Evolutionary conservation across 1,284 basidiomycete species (phyloP), one percentile per base, ranked within the genome.

Genomic region (Malassezia dermatis): DNA sequence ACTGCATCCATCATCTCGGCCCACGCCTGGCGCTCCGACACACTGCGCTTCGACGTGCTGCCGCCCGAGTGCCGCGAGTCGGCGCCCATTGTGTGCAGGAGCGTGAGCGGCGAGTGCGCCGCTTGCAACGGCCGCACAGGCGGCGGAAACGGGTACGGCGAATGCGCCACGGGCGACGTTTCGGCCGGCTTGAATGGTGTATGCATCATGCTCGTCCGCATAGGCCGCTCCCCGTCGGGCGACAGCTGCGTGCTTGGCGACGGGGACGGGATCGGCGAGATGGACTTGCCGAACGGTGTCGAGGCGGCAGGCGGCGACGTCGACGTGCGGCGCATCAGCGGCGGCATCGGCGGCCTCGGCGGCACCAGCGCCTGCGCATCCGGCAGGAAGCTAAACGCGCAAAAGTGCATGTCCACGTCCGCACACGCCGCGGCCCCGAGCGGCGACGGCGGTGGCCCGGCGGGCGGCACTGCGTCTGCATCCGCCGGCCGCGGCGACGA

Each of bases 51-150:
- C 19, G 60, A 63, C 30, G 69, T 72, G 46, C 66, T 71, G 11
- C 71, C 71, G 27, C 71, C 71, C 2, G 71, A 73, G 43, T 67
- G 64, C 15, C 69, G 56, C 43, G 69, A 69, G 30, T 72, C 70
- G 19, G 71, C 67, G 30, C 70, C 70, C 46, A 68, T 52, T 13
- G 55, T 50, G 35, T 32, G 37, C 46, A 48, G 10, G 13, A 35
- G 12, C 59, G 49, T 62, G 58, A 24, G 28, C 15, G 39, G 44
- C n/a, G 23, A 32, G 40, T 23, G 45, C 8, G 45, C 47, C 44
- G 49, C 41, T 4, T 32, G 40, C 32, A 28, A 26, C 32, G 32
- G 39, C 28, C 19, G 48, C 26, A 8, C 27, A 12, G 23, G 26
- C 21, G 32, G 28, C 21, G 37, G 37, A 23, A 41, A 44, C 8